Base-by-base conservation (phyloP, 1,139 yeast genomes). In the Hyphopichia khmerensis region DNA sequence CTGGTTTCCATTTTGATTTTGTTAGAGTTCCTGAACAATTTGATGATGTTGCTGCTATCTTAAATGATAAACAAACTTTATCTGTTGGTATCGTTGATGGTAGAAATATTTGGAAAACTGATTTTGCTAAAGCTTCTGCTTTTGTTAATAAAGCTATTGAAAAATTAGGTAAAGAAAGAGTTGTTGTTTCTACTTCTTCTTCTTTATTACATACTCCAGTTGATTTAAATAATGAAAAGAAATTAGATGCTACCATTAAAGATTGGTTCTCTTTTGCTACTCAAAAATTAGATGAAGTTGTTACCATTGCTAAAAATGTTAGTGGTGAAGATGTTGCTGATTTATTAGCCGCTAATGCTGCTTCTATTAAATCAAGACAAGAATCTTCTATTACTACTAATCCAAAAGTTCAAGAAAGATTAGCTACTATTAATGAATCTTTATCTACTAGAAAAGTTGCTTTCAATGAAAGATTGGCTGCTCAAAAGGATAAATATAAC, bases 21-120 rank as follows among this genome's bases (percentile, higher is more conserved):
- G 95, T 84, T 69, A 90, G 97, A 81, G 87, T 83, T 57, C 96
- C 99, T 62, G 96, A 87, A 71, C 99, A 93, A 80, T 83, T 93
- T 55, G 93, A 89, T 44, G 88, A 82, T 45, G 96, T 88, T 59
- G 73, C 80, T 49, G 73, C 80, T 46, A 77, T 86, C 62, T 74
- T 91, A 50, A 59, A 52, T 49, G 78, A 82, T 57, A 57, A 61
- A 49, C 96, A 93, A 79, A 73, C 79, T 52, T 79, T 93, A 65
- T 91, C 98, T 52, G 96, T 86, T 54, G 99, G 99, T 87, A 82
- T 93, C 60, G 93, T 93, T 61, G 95, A 89, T 62, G 99, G 99
- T 77, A 90, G 99, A 84, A 93, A 93, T 84, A 88, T 93, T 74
- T 93, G 99, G 99, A 93, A 93, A 82, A 86, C 95, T 69, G 87